Evolutionary conservation across 148 eudicot genomes (phyloP), one percentile per base, ranked within the genome.

Genomic region (Nyssa sinensis): DNA sequence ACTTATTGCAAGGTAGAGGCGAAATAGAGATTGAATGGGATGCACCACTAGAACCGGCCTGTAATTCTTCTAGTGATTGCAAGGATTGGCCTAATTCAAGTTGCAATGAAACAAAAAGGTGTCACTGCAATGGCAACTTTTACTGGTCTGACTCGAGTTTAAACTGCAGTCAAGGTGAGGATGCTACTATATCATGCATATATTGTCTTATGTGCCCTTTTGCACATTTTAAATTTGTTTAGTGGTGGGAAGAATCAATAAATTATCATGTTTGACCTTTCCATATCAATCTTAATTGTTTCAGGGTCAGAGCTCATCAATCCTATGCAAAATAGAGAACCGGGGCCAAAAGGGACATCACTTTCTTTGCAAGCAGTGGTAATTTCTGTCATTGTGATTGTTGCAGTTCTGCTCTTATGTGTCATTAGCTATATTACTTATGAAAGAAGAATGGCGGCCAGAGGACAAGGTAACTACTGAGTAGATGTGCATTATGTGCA

Each of bases 51-150:
- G 34, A 62, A 34, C 35, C 65, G 21, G 12, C 34, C 21, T 62
- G 65, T 62, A 30, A 12, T 30, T 62, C 21, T 13, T 28, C 65
- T 2, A 13, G 5, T 11, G 65, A 62, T 0, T 62, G 65, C 65
- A 62, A 62, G 31, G 65, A 62, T 62, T 62, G 65, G 65, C 65
- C 65, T 62, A 62, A 62, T 30, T 62, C 35, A 12, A 62, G 65
- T 62, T 62, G 65, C 65, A 28, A 29, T 2, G 10, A 1, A 1
- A 14, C 3, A 0, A 1, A 9, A 28, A 28, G 65, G 65, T 62
- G 65, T 19, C 32, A 9, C 5, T 62, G 65, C 65, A 62, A 10
- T 3, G 65, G 21, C 28, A 62, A 62, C 35, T 62, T 28, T 30
- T 8, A 28, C 8, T 62, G 65, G 65, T 1, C 28, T 3, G 35